These are phyloP conservation scores for Cylindrotheca fusiformis DNA, from an alignment of 108 stramenopile genomes.

Conservation along the genomic window DNA sequence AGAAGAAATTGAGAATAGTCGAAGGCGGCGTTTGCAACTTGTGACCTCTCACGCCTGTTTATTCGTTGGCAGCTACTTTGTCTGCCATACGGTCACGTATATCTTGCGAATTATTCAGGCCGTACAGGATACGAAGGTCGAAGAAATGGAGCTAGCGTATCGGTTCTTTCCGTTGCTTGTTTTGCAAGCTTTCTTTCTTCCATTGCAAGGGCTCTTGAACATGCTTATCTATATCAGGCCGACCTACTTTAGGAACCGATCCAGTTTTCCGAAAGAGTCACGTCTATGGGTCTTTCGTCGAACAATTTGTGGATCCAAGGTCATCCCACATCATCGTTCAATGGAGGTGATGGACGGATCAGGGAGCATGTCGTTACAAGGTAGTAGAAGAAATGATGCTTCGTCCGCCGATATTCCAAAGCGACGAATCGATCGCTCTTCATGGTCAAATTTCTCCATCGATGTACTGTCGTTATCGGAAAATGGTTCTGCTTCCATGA, in stretches of 20 bases:
- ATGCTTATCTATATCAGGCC: slow-evolving; percentile 46
- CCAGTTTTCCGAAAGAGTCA: slow-evolving; percentile 1
- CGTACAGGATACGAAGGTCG: neutral
- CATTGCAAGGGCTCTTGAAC: slow-evolving; percentile 61
- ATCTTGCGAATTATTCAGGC: slow-evolving; percentile 14
- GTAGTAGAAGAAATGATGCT: no score
- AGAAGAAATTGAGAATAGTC: neutral
- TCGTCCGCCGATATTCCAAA: no score
- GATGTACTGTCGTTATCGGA: no score
- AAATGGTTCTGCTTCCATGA: no score
- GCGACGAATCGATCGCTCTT: no score
- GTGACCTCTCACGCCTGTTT: slow-evolving; percentile 8
- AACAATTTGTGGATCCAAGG: no score
- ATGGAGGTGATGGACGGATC: no score
- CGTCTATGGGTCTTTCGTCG: no score
- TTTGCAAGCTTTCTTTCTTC: slow-evolving; percentile 41
- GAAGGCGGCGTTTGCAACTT: slow-evolving; percentile 5
- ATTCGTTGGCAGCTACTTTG: slow-evolving; percentile 11
- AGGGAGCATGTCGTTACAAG: no score
- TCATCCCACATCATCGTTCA: no score
- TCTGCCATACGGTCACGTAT: slow-evolving; percentile 5
- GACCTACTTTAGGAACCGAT: slow-evolving; percentile 33
- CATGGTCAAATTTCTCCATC: no score
- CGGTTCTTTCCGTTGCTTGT: slow-evolving; percentile 23
- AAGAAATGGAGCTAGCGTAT: slow-evolving; percentile 1